Percentiles rank a stretch among this genome's conserved stretches.
phyloP scores from a whole-genome alignment of 352 stramenopile genomes.

The Phytopythium litorale region DNA sequence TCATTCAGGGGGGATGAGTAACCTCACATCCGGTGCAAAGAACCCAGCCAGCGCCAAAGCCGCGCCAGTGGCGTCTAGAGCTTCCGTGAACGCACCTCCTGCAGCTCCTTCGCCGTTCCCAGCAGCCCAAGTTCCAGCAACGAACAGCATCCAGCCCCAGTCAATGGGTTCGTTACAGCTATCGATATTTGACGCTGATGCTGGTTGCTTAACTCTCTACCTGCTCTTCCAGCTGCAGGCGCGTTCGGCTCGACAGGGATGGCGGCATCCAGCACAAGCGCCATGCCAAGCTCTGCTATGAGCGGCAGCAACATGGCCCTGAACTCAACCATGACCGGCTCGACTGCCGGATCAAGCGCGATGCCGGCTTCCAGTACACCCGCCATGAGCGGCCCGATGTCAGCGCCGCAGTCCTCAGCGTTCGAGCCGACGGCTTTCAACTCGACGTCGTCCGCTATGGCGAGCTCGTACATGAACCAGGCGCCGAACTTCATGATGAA shows the following conservation, averaged over 20 bases:
- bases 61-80: background rate
- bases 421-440: slow-evolving; percentile 5
- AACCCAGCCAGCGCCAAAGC: background rate
- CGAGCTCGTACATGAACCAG: slow-evolving; percentile 26
- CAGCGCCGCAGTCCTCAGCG: background rate
- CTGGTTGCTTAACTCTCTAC: background rate
- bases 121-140: background rate
- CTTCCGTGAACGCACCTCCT: background rate
- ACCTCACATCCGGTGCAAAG: background rate
- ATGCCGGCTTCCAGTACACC: background rate
- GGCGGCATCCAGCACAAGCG: background rate
- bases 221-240: background rate
- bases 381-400: slow-evolving; percentile 2
- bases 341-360: background rate
- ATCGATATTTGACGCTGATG: background rate
- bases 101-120: background rate
- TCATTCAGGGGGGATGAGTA: background rate
- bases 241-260: background rate
- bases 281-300: background rate
- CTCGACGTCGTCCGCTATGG: background rate
- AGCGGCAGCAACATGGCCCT: background rate
- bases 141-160: background rate
- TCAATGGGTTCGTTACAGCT: background rate
- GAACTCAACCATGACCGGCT: background rate
- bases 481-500: slow-evolving; percentile 48